A percentile compares a stretch with the other conserved stretches of the same genome.
phyloP scores from a whole-genome alignment of 331 rosid genomes.

The Arachis monticola region DNA sequence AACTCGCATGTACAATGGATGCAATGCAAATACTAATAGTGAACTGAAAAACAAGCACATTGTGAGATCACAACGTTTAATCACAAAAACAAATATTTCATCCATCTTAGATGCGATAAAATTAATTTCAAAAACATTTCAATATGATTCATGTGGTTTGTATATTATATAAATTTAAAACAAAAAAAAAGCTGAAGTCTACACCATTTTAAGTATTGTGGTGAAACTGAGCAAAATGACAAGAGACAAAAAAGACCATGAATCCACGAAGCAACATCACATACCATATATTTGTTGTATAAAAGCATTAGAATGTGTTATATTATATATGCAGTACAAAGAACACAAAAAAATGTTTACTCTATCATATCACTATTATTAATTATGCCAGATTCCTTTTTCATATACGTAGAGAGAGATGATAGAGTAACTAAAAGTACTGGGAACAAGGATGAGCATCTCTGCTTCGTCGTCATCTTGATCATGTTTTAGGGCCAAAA shows the following conservation, averaged over 20 bases:
- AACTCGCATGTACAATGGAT: conserved; percentile 91
- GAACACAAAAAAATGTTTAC: background rate
- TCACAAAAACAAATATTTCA: conserved; percentile 1
- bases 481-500: conserved; percentile 69
- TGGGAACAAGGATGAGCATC: conserved; percentile 50
- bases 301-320: background rate
- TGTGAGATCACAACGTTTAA: conserved; percentile 27
- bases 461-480: conserved; percentile 86
- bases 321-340: background rate
- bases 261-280: conserved; percentile 22
- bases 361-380: conserved; percentile 15
- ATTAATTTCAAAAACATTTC: conserved; percentile 19
- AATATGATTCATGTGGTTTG: conserved; percentile 17
- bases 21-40: conserved; percentile 92
- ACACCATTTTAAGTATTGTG: conserved; percentile 18
- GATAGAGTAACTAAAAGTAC: conserved; percentile 28
- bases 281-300: background rate
- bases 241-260: conserved; percentile 10
- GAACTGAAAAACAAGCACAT: conserved; percentile 67
- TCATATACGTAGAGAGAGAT: background rate
- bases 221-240: conserved; percentile 33
- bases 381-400: conserved; percentile 7
- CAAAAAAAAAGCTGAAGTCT: background rate
- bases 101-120: conserved; percentile 7
- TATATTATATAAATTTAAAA: conserved; percentile 27